These are phyloP conservation scores for Schizopora paradoxa DNA, from an alignment of 1,284 basidiomycete species.

Conservation along the genomic window DNA sequence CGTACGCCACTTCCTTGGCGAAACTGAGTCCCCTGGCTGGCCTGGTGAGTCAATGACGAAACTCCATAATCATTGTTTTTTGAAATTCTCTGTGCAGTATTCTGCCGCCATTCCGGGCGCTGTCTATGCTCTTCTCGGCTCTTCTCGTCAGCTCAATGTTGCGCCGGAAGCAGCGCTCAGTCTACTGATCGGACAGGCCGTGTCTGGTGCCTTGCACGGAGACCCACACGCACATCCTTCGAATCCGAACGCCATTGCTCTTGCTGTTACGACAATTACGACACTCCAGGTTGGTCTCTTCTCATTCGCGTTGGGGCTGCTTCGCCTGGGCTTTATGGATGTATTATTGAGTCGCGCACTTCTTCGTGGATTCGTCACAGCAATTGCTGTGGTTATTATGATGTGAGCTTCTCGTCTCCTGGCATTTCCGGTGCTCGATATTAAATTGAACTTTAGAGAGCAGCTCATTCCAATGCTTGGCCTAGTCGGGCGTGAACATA, in stretches of 20 bases:
- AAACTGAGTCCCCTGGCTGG: conserved; percentile 78
- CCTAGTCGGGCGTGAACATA: conserved; percentile 29
- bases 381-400: conserved; percentile 70
- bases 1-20: conserved; percentile 85
- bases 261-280: conserved; percentile 70
- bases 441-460: conserved; percentile 22
- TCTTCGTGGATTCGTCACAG: conserved; percentile 83
- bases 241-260: conserved; percentile 50
- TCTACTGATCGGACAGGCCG: conserved; percentile 83
- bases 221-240: conserved; percentile 50
- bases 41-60: conserved; percentile 49
- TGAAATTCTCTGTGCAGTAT: conserved; percentile 38
- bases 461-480: conserved; percentile 37
- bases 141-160: conserved; percentile 76
- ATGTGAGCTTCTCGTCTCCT: conserved; percentile 51
- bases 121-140: conserved; percentile 82
- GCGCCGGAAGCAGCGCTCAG: conserved; percentile 89
- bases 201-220: conserved; percentile 63
- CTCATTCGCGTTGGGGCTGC: conserved; percentile 80
- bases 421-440: neutral
- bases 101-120: conserved; percentile 78
- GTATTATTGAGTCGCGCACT: conserved; percentile 89
- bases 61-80: neutral
- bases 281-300: conserved; percentile 88
- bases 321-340: conserved; percentile 90